Percentiles rank a stretch among this genome's conserved stretches.
These are phyloP conservation scores for Fusarium mexicanum DNA, from an alignment of 2,329 filamentous ascomycete species.

Conservation along the genomic window DNA sequence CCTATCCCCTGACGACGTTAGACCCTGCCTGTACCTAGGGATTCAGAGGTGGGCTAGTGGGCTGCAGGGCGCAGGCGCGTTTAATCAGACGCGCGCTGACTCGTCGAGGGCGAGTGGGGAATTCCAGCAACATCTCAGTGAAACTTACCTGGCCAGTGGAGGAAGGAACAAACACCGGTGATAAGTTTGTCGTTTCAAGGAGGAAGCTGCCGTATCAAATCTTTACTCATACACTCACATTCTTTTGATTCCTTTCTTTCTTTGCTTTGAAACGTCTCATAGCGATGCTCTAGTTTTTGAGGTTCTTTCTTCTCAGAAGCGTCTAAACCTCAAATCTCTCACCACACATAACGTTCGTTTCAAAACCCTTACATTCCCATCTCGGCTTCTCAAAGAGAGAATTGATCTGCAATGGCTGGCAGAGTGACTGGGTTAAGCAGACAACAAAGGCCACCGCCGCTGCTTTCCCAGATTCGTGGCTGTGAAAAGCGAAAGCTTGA, in stretches of 20 bases:
- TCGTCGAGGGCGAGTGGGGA: neutral
- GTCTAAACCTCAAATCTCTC: neutral
- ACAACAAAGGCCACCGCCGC: conserved; percentile 4
- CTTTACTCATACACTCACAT: neutral
- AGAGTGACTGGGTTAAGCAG: conserved; percentile 39
- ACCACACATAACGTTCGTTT: neutral
- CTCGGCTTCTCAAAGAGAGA: neutral
- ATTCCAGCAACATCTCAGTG: neutral
- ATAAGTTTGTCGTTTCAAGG: neutral
- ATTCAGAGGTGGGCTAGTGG: neutral
- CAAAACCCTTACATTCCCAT: neutral
- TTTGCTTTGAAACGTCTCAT: neutral
- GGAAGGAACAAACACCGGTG: conserved; percentile 9
- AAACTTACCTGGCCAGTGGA: neutral
- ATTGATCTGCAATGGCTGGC: neutral
- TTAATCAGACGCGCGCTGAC: conserved; percentile 23
- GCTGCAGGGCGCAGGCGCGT: conserved; percentile 24
- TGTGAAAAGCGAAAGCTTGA: conserved; percentile 14
- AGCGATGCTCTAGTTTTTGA: neutral
- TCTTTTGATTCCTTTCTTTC: neutral
- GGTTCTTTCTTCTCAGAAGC: neutral
- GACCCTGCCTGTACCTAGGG: neutral
- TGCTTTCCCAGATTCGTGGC: conserved; percentile 28
- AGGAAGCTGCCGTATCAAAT: neutral
- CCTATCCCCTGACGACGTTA: conserved; percentile 3